Base-by-base conservation (phyloP, 768 basidiomycete genomes). In the Calocybe indica region DNA sequence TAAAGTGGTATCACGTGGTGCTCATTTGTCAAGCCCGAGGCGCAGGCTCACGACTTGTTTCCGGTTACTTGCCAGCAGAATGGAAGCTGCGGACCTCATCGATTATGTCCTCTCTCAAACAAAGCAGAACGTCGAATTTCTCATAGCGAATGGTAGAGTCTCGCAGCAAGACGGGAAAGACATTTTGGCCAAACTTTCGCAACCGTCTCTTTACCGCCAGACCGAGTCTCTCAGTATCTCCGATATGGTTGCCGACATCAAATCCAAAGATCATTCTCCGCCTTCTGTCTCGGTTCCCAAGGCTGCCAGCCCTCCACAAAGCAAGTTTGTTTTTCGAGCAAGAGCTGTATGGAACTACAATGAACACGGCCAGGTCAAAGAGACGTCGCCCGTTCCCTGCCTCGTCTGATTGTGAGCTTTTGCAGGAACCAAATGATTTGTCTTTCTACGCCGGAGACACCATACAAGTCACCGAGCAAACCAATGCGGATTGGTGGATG, bases 401-500 rank as follows among this genome's bases (percentile, higher is more conserved):
- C 37, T 44, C 40, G 43, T 30, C n/a, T 43, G 12, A 15, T 40
- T 41, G 32, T 28, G 37, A 45, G 37, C 30, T 15, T 40, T 13
- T 29, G 8, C 59, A 92, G 85, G 83, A 86, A 54, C 69, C 75
- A 7, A 76, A 81, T 22, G 91, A 93, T 60, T 73, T 93, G 13
- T 75, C 79, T 0, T 92, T 94, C 72, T 64, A 65, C 14, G 65
- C 74, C 2, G 91, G 88, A 2, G 88, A 92, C 58, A 70, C 78
- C 29, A 78, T 94, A 55, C 83, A 89, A 47, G 71, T 94, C 29
- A 57, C 83, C 29, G 75, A 78, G 28, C 82, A 91, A 58, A 85
- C 78, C 43, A 88, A 91, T 51, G 60, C 66, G 5, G 89, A 92
- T 61, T 94, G 92, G 92, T 94, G 91, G 91, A 78, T 76, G 7